phyloP scores from a whole-genome alignment of 306 rosid genomes.

The Dalbergia cultrata region DNA sequence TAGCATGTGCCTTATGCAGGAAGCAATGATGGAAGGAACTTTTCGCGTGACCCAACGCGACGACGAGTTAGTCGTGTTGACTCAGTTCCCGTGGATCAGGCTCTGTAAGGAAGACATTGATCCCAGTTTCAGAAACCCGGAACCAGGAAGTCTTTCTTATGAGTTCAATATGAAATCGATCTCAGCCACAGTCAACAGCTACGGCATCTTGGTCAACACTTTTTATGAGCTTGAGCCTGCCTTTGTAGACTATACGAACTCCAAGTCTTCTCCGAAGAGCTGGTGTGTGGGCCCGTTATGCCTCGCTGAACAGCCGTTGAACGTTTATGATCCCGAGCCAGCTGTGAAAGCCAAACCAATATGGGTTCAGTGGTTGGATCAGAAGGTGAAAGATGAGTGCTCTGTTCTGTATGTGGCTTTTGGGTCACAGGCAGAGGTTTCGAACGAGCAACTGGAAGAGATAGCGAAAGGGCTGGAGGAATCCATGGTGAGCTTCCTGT shows the following conservation, averaged over 20 bases:
- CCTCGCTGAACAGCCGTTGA: background rate
- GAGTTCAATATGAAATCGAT: background rate
- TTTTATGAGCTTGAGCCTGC: conserved; percentile 41
- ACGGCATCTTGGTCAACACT: background rate
- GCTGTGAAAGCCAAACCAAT: background rate
- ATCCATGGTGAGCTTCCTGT: conserved; percentile 36
- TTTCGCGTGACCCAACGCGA: background rate
- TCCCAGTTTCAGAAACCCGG: background rate
- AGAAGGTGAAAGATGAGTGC: background rate
- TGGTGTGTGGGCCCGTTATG: conserved; percentile 39
- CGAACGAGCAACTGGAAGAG: conserved; percentile 12
- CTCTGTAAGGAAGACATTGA: conserved; percentile 30
- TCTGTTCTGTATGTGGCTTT: conserved; percentile 29
- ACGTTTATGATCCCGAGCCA: background rate
- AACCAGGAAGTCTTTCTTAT: background rate
- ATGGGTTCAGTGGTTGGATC: conserved; percentile 31
- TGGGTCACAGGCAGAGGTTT: conserved; percentile 41
- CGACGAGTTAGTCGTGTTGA: background rate
- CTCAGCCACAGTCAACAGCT: background rate
- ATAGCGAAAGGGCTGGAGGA: conserved; percentile 28
- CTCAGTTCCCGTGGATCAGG: conserved; percentile 36
- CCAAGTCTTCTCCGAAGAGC: background rate
- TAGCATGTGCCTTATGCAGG: background rate
- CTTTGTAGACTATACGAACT: background rate
- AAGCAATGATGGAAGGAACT: background rate